phyloP scores from a whole-genome alignment of 208 protist genomes.

The Trypanosoma mega region DNA sequence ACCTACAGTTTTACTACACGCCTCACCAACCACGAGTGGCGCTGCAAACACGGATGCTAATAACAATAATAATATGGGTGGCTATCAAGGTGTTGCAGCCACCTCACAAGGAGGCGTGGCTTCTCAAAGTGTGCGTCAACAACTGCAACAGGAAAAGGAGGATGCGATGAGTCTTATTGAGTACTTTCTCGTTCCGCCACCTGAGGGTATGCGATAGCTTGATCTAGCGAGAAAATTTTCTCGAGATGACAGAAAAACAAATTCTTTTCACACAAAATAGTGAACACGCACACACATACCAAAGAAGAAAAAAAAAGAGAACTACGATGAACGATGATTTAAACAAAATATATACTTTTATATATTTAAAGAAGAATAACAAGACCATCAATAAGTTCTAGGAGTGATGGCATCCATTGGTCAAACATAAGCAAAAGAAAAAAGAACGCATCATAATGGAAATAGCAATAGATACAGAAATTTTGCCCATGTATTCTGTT shows the following conservation, averaged over 20 bases:
- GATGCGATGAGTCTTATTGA: constrained; percentile 65
- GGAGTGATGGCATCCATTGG: too few relatives aligned
- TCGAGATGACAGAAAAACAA: background rate
- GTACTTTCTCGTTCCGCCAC: constrained; percentile 71
- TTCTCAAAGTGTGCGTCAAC: constrained; percentile 61
- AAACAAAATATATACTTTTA: too few relatives aligned
- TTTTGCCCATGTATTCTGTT: too few relatives aligned
- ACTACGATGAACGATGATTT: background rate
- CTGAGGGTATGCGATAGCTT: constrained; percentile 33
- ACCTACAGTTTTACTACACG: constrained; percentile 19
- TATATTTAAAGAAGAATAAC: too few relatives aligned
- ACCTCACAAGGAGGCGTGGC: constrained; percentile 38
- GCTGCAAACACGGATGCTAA: background rate
- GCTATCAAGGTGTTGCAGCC: constrained; percentile 30
- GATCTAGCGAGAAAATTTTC: background rate
- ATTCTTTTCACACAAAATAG: too few relatives aligned
- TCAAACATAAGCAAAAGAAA: too few relatives aligned
- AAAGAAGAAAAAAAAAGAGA: constrained; percentile 1
- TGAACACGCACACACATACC: too few relatives aligned
- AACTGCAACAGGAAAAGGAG: constrained; percentile 65
- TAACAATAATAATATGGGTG: constrained; percentile 19
- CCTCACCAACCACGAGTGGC: background rate
- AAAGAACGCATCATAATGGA: too few relatives aligned
- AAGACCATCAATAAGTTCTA: too few relatives aligned
- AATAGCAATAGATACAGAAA: too few relatives aligned